phyloP scores from a whole-genome alignment of 2,329 filamentous ascomycete species.

The Zopfia rhizophila region DNA sequence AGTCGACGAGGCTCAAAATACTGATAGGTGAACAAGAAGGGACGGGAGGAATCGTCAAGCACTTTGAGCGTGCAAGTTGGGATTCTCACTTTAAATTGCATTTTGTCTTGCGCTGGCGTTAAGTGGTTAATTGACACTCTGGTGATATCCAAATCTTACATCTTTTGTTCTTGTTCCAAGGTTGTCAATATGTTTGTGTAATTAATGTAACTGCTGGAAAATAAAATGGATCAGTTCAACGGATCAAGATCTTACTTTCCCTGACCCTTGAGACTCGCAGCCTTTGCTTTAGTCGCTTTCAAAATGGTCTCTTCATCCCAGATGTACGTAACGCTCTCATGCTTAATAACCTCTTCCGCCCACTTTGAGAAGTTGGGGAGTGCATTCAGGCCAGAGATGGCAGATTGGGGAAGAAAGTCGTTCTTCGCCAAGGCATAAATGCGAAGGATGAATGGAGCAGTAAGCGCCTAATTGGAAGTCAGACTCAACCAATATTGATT shows the following conservation, averaged over 20 bases:
- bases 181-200: not conserved
- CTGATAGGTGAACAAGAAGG: conserved; percentile 12
- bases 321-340: conserved; percentile 70
- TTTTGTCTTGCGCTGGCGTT: conserved; percentile 3
- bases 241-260: conserved; percentile 17
- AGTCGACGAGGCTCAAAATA: conserved; percentile 40
- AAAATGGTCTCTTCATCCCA: conserved; percentile 44
- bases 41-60: conserved; percentile 12
- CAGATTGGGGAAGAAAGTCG: conserved; percentile 62
- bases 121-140: conserved; percentile 19
- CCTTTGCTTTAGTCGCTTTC: conserved; percentile 27
- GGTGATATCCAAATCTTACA: conserved; percentile 24
- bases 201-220: not conserved
- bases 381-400: conserved; percentile 61
- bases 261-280: conserved; percentile 40
- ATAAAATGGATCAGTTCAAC: not conserved
- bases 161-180: not conserved
- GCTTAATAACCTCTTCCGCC: conserved; percentile 67
- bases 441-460: conserved; percentile 74
- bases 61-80: conserved; percentile 26
- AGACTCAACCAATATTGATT: conserved; percentile 6
- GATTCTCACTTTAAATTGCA: conserved; percentile 19
- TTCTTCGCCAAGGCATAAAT: conserved; percentile 66
- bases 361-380: conserved; percentile 76
- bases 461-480: conserved; percentile 61